phyloP scores from a whole-genome alignment of 805 yeast genomes.

The Candida vartiovaarae region DNA sequence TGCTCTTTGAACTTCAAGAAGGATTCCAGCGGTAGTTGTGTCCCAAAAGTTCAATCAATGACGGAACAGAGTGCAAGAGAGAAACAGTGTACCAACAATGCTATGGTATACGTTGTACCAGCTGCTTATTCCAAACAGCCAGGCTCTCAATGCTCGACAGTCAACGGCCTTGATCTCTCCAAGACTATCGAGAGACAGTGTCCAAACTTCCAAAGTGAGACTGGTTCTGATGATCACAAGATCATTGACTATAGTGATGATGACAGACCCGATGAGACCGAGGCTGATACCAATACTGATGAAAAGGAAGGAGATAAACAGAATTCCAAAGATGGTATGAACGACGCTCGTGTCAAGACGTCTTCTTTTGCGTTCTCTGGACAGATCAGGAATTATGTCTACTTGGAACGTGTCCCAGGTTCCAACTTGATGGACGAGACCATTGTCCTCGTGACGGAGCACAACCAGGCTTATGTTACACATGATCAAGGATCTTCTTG shows the following conservation, averaged over 20 bases:
- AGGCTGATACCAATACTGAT: slow-evolving; percentile 22
- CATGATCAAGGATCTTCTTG: slow-evolving; percentile 39
- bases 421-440: slow-evolving; percentile 51
- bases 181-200: slow-evolving; percentile 10
- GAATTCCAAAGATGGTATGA: slow-evolving; percentile 27
- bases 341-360: slow-evolving; percentile 29
- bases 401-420: slow-evolving; percentile 38
- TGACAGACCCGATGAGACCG: slow-evolving; percentile 26
- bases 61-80: slow-evolving; percentile 21
- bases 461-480: slow-evolving; percentile 52
- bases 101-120: slow-evolving; percentile 15
- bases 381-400: slow-evolving; percentile 46
- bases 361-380: slow-evolving; percentile 43
- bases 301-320: slow-evolving; percentile 30
- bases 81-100: slow-evolving; percentile 24
- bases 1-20: slow-evolving; percentile 50
- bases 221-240: slow-evolving; percentile 13
- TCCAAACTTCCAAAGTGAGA: slow-evolving; percentile 14
- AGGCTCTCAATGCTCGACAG: slow-evolving; percentile 38
- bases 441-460: slow-evolving; percentile 50
- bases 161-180: slow-evolving; percentile 21
- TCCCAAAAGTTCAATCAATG: slow-evolving; percentile 23
- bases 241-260: slow-evolving; percentile 21
- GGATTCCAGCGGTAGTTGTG: slow-evolving; percentile 39
- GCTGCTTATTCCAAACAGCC: slow-evolving; percentile 36